Evolutionary conservation across 768 basidiomycete genomes (phyloP).

Genomic region (Hemileccinum impolitum): DNA sequence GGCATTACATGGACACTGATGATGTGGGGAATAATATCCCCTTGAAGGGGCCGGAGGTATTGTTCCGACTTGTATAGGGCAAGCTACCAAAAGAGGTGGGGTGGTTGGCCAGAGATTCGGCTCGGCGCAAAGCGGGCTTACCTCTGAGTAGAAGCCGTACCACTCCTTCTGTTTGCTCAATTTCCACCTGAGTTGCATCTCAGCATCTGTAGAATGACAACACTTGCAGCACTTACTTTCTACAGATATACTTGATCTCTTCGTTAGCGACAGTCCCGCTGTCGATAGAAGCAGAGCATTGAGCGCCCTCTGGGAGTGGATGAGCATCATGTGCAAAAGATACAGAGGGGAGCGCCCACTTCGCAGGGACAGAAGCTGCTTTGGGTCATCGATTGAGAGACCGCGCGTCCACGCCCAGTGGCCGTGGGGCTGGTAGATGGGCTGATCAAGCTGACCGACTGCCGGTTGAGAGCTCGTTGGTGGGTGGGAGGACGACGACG

Average conservation of each 20-base stretch:
- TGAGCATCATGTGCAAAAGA: slow-evolving; percentile 1
- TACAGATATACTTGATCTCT: slow-evolving; percentile 34
- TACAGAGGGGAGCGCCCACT: slow-evolving; percentile 14
- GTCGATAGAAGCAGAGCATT: slow-evolving; percentile 38
- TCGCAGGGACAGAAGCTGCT: slow-evolving; percentile 23
- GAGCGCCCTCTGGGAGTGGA: slow-evolving; percentile 30
- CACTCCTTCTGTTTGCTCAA: slow-evolving; percentile 30
- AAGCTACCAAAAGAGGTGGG: slow-evolving; percentile 35
- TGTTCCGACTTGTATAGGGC: slow-evolving; percentile 45
- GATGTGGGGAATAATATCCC: slow-evolving; percentile 48
- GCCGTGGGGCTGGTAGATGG: slow-evolving; percentile 32
- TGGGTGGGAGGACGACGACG: background rate
- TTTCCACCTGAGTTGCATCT: slow-evolving; percentile 30
- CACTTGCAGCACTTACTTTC: slow-evolving; percentile 28
- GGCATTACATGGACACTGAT: slow-evolving; percentile 46
- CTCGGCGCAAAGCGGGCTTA: slow-evolving; percentile 16
- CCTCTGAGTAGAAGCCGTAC: slow-evolving; percentile 42
- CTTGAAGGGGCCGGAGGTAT: slow-evolving; percentile 51
- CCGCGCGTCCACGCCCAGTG: slow-evolving; percentile 31
- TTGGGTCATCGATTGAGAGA: slow-evolving; percentile 24
- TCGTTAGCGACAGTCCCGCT: slow-evolving; percentile 27
- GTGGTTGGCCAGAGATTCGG: slow-evolving; percentile 5
- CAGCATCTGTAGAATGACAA: background rate
- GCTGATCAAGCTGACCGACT: slow-evolving; percentile 15
- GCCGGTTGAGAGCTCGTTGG: background rate